Evolutionary conservation across 805 yeast genomes (phyloP).

Genomic region (Candida schatavii): DNA sequence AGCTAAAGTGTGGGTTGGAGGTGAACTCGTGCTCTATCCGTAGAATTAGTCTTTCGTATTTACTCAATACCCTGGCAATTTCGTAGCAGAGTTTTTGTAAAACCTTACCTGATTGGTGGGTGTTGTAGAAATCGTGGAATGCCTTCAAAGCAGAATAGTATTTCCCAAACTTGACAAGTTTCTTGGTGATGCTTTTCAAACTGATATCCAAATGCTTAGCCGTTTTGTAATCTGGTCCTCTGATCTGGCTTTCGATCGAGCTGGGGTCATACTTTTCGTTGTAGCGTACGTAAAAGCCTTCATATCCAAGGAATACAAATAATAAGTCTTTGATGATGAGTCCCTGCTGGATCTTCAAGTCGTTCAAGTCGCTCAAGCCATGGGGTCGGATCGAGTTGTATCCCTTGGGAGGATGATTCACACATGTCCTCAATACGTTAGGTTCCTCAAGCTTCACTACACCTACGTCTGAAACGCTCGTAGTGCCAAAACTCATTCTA

Average conservation of each 20-base stretch:
- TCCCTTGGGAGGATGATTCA: constrained; percentile 8
- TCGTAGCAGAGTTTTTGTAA: constrained; percentile 70
- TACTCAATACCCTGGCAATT: constrained; percentile 30
- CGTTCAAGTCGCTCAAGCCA: constrained; percentile 46
- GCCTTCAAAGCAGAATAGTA: constrained; percentile 54
- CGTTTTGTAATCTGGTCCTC: constrained; percentile 75
- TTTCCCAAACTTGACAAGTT: constrained; percentile 61
- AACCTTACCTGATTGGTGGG: constrained; percentile 60
- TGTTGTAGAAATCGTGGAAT: constrained; percentile 61
- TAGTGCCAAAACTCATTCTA: constrained; percentile 3
- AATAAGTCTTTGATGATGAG: constrained; percentile 68
- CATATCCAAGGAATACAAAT: constrained; percentile 64
- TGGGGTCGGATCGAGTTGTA: constrained; percentile 32
- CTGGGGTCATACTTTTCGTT: constrained; percentile 57
- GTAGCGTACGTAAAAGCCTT: constrained; percentile 75
- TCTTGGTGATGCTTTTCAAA: constrained; percentile 64
- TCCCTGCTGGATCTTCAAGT: constrained; percentile 64
- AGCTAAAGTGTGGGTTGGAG: constrained; percentile 49
- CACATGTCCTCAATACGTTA: constrained; percentile 13
- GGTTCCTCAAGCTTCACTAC: constrained; percentile 18
- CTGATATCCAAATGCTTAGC: constrained; percentile 72
- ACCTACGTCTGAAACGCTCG: constrained; percentile 11
- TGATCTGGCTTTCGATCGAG: constrained; percentile 37
- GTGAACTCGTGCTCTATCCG: constrained; percentile 55
- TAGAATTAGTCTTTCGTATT: constrained; percentile 29